phyloP scores from a whole-genome alignment of 768 basidiomycete species.

The Pholiota molesta region DNA sequence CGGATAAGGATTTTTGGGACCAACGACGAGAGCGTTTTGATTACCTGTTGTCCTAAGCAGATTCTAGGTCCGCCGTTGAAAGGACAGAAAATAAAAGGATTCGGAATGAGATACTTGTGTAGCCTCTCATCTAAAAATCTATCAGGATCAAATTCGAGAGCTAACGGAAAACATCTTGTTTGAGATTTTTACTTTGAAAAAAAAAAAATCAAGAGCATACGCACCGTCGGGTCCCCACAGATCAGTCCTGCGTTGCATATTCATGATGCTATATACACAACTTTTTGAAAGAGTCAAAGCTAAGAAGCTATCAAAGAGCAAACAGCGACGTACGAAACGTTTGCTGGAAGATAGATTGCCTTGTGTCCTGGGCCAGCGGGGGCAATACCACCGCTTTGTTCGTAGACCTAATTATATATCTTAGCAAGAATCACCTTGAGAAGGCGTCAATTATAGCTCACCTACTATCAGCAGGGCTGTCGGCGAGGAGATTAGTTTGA shows the following conservation, averaged over 20 bases:
- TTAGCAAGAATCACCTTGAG: too few relatives aligned
- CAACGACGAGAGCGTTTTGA: neutral
- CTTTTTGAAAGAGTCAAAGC: neutral
- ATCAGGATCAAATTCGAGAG: slow-evolving; percentile 36
- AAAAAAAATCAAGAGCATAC: slow-evolving; percentile 26
- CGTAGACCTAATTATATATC: too few relatives aligned
- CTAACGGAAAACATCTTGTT: slow-evolving; percentile 1
- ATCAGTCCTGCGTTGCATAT: slow-evolving; percentile 54
- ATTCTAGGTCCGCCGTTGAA: slow-evolving; percentile 41
- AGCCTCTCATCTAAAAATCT: slow-evolving; percentile 56
- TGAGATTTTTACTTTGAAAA: neutral
- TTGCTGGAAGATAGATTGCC: too few relatives aligned
- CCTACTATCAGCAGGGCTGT: slow-evolving; percentile 15
- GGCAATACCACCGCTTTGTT: too few relatives aligned
- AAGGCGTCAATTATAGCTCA: slow-evolving; percentile 20
- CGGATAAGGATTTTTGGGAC: neutral
- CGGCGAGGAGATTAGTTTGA: slow-evolving; percentile 35
- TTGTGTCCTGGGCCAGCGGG: too few relatives aligned
- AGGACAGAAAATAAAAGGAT: slow-evolving; percentile 42
- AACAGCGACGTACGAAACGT: too few relatives aligned
- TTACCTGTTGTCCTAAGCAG: slow-evolving; percentile 48
- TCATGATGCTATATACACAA: slow-evolving; percentile 37
- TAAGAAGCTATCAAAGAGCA: neutral
- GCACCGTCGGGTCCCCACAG: slow-evolving; percentile 59
- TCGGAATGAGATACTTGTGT: slow-evolving; percentile 45